Percentiles rank a stretch among this genome's conserved stretches.
phyloP scores from a whole-genome alignment of 129 eudicot species.

The Tanacetum coccineum region DNA sequence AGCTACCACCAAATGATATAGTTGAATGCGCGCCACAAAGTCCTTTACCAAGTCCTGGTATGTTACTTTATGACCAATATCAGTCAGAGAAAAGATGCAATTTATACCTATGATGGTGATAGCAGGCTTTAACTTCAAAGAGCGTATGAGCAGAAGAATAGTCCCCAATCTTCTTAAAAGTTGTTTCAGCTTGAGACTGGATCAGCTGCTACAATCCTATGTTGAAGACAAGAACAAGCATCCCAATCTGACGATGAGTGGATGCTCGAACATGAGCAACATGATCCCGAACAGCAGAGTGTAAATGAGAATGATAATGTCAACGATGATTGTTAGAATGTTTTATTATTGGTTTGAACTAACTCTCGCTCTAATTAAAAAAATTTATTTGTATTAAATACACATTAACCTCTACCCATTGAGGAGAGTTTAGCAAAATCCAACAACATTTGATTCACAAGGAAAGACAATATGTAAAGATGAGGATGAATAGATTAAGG shows the following conservation, averaged over 20 bases:
- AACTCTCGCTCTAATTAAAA: too few species aligned
- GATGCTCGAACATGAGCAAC: constrained; percentile 42
- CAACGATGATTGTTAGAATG: too few species aligned
- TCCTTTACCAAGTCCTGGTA: too few species aligned
- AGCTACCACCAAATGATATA: neutral
- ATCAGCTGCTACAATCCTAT: constrained; percentile 69
- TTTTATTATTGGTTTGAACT: too few species aligned
- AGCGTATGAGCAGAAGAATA: constrained; percentile 14
- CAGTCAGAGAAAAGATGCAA: constrained; percentile 28
- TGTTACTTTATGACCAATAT: neutral
- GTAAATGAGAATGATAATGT: too few species aligned
- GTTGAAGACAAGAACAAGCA: constrained; percentile 56
- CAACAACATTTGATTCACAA: too few species aligned
- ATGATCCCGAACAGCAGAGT: constrained; percentile 32
- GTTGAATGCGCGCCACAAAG: neutral
- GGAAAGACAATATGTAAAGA: too few species aligned
- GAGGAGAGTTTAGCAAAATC: too few species aligned
- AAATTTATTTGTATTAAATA: too few species aligned
- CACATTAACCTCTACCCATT: too few species aligned
- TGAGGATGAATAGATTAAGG: too few species aligned
- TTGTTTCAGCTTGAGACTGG: constrained; percentile 72
- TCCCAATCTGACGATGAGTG: constrained; percentile 42
- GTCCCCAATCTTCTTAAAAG: constrained; percentile 5
- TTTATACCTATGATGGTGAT: constrained; percentile 54
- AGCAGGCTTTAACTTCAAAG: constrained; percentile 57